Evolutionary conservation across 108 stramenopile species (phyloP).

Genomic region (Licmophora abbreviata): DNA sequence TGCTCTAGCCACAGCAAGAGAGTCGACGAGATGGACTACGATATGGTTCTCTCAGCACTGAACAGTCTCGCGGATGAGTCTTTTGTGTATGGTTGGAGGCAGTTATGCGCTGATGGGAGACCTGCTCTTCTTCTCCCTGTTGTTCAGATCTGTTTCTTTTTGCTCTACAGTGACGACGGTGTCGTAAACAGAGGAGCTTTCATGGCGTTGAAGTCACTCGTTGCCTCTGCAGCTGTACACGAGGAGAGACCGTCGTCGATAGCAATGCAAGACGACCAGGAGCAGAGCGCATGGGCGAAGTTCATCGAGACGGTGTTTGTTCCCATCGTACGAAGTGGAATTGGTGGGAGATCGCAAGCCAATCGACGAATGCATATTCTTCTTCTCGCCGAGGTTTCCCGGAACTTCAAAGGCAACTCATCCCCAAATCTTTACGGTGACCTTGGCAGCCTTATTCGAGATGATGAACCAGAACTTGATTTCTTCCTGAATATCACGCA

Average conservation of each 20-base stretch:
- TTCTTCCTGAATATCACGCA: constrained; percentile 93
- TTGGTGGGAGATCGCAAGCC: constrained; percentile 29
- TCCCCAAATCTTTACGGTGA: constrained; percentile 73
- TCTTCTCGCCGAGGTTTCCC: constrained; percentile 53
- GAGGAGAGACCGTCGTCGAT: neutral
- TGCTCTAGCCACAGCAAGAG: constrained; percentile 46
- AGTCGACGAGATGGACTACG: constrained; percentile 77
- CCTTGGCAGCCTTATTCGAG: constrained; percentile 42
- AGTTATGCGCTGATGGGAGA: constrained; percentile 16
- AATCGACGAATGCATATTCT: constrained; percentile 52
- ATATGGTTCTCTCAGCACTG: constrained; percentile 59
- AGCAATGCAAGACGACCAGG: constrained; percentile 5
- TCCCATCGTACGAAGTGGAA: constrained; percentile 46
- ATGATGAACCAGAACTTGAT: constrained; percentile 85
- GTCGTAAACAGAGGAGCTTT: constrained; percentile 63
- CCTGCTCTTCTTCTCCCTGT: constrained; percentile 50
- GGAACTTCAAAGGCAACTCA: constrained; percentile 15
- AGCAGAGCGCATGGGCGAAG: constrained; percentile 34
- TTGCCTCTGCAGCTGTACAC: constrained; percentile 29
- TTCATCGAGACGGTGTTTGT: constrained; percentile 60
- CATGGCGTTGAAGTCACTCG: constrained; percentile 58
- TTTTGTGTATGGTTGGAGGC: constrained; percentile 28
- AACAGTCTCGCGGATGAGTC: constrained; percentile 33
- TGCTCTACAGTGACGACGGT: constrained; percentile 62
- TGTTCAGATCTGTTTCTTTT: constrained; percentile 59